A percentile compares a stretch with the other conserved stretches of the same genome.
phyloP scores from a whole-genome alignment of 108 stramenopile genomes.

The Aurantiochytrium sp. region DNA sequence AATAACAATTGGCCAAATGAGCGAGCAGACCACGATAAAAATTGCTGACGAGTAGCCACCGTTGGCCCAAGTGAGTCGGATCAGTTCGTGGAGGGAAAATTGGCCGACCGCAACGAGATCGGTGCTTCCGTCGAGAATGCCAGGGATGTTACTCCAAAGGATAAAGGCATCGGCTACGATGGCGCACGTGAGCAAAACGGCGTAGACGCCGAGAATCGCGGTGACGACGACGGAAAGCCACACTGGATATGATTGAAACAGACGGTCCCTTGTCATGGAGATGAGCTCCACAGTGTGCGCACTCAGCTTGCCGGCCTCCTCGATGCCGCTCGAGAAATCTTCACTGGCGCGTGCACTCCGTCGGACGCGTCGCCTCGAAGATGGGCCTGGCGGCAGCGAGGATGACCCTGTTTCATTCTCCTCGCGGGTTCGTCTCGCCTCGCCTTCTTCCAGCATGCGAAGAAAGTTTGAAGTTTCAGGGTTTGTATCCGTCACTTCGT shows the following conservation, averaged over 20 bases:
- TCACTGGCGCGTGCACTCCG: neutral
- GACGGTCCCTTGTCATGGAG: neutral
- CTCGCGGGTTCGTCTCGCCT: no score
- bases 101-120: neutral
- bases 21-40: neutral
- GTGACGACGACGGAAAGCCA: neutral
- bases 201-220: neutral
- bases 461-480: no score
- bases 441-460: no score
- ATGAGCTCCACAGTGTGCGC: neutral
- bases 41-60: neutral
- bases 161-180: neutral
- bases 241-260: neutral
- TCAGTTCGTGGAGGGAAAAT: neutral
- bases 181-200: neutral
- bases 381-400: no score
- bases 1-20: neutral
- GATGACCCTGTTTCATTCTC: no score
- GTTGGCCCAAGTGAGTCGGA: neutral
- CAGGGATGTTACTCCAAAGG: neutral
- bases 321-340: neutral
- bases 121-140: neutral
- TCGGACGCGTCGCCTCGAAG: neutral
- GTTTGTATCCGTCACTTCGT: no score
- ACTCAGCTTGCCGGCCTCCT: neutral